Base-by-base conservation (phyloP, 148 eudicot genomes). In the Polygonum maritimum region DNA sequence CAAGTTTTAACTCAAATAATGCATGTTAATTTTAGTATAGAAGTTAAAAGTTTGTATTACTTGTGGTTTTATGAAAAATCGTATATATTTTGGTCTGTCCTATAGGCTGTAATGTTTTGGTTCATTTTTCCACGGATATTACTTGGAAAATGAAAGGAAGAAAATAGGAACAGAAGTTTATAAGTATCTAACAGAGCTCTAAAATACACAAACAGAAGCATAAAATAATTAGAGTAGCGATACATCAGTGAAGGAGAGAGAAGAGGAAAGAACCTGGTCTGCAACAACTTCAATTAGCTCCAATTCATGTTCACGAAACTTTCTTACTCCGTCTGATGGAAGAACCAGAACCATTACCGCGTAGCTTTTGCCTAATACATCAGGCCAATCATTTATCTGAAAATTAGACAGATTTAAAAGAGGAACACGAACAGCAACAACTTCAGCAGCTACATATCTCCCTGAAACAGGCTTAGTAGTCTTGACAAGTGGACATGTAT, bases 201-300 rank as follows among this genome's bases (percentile, higher is more conserved):
- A 57, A n/a, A 31, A 57, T 14, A 55, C 12, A 57, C 16, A 31
- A 31, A 38, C 39, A 11, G 39, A 18, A 13, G 69, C 36, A 60
- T 13, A 60, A 60, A 35, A 60, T 22, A 36, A 26, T 60, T 22
- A 60, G 11, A 44, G 35, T 60, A 22, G 67, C 22, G 16, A 26
- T 60, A 60, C 36, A 60, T 60, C 67, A 26, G 21, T 60, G 36
- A 26, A 54, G 35, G 38, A 60, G 67, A 60, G 67, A 60, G 22
- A 19, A 57, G n/a, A 51, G 79, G 1, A 3, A 74, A 75, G 13
- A 71, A 94, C 97, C 98, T 94, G 98, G 81, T 94, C 97, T 40
- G 98, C 98, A 76, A 94, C 98, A 67, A 94, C 97, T 88, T 94
- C 98, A 51, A 94, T 97, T 72, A 94, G 96, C 76, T 94, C 98